phyloP scores from a whole-genome alignment of 2,329 filamentous ascomycete genomes.

The Fusarium citri region DNA sequence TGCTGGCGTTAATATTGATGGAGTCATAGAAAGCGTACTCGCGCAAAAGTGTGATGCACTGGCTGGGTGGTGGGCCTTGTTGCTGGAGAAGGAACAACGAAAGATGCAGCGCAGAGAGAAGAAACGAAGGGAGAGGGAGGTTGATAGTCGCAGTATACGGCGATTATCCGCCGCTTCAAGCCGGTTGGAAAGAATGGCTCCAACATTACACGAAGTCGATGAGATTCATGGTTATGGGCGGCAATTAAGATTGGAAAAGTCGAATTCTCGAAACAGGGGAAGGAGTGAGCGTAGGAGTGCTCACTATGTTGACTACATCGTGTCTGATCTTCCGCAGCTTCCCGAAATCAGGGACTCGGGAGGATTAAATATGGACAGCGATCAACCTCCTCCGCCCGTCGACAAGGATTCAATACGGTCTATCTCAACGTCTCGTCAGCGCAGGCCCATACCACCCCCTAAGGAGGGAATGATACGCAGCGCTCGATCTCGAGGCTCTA shows the following conservation, averaged over 20 bases:
- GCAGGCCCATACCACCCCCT: constrained; percentile 82
- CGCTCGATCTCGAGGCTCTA: constrained; percentile 82
- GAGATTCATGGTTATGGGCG: constrained; percentile 73
- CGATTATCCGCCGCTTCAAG: constrained; percentile 91
- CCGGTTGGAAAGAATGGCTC: constrained; percentile 82
- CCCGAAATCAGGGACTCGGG: constrained; percentile 68
- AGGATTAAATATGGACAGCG: constrained; percentile 58
- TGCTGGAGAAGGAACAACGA: constrained; percentile 93
- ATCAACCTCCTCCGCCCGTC: constrained; percentile 74
- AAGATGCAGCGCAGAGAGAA: constrained; percentile 84
- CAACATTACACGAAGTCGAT: constrained; percentile 80
- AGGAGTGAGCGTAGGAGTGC: constrained; percentile 81
- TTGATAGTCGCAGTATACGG: constrained; percentile 81
- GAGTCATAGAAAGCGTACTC: constrained; percentile 92
- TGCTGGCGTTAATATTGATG: constrained; percentile 92
- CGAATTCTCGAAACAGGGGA: constrained; percentile 74
- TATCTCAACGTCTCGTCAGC: constrained; percentile 79
- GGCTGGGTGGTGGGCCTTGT: constrained; percentile 94
- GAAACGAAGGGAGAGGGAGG: constrained; percentile 86
- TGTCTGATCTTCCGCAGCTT: constrained; percentile 81
- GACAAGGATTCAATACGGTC: constrained; percentile 84
- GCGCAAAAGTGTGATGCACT: constrained; percentile 89
- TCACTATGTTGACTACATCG: constrained; percentile 70
- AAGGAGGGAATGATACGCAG: constrained; percentile 80
- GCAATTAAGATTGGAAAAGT: constrained; percentile 57